A percentile compares a stretch with the other conserved stretches of the same genome.
phyloP scores from a whole-genome alignment of 148 eudicot genomes.

The Diospyros lotus region DNA sequence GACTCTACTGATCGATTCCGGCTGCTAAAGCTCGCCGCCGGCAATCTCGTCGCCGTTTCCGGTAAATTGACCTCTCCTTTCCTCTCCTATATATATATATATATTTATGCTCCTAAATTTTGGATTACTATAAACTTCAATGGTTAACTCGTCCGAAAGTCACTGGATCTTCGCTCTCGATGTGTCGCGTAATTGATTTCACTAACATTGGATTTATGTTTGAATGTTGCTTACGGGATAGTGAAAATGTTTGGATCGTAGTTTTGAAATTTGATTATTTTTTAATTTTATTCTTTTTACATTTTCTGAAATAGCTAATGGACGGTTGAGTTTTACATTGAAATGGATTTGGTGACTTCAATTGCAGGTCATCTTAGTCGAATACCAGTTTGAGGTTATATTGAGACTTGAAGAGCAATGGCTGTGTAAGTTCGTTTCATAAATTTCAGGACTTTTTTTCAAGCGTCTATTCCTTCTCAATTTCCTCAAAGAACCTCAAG shows the following conservation, averaged over 20 bases:
- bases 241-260: neutral
- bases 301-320: neutral
- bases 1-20: neutral
- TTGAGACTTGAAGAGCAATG: slow-evolving; percentile 9
- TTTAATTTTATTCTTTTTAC: too few relatives aligned
- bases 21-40: neutral
- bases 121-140: neutral
- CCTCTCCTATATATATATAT: neutral
- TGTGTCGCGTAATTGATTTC: neutral
- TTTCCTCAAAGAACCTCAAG: neutral
- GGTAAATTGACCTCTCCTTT: neutral
- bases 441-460: neutral
- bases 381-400: neutral
- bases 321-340: neutral
- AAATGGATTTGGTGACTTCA: neutral
- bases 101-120: neutral
- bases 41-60: neutral
- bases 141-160: neutral
- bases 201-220: neutral
- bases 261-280: neutral
- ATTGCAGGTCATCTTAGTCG: slow-evolving; percentile 6
- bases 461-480: neutral
- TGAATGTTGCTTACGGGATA: neutral
- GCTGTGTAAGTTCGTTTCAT: slow-evolving; percentile 22
- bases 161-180: neutral